Base-by-base conservation (phyloP, 2,329 filamentous ascomycete genomes). In the Phialophora chinensis region DNA sequence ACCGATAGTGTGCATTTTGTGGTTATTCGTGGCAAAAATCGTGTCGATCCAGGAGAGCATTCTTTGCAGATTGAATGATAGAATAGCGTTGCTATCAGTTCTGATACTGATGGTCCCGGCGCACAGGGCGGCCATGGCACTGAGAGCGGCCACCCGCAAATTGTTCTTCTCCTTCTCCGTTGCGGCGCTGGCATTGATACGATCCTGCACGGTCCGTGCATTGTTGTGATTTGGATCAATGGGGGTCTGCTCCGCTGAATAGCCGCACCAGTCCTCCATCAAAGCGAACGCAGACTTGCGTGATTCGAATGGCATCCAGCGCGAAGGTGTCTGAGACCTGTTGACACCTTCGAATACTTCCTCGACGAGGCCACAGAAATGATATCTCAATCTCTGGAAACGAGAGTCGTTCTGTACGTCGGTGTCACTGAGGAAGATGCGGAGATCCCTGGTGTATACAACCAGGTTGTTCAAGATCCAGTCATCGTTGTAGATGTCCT, bases 231-330 rank as follows among this genome's bases (percentile, higher is more conserved):
- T 91, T 63, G 92, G 90, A 60, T 94, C 88, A 42, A 96, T 88
- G 71, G 95, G 85, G 2, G 91, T 92, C 72, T 93, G 91, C 70
- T 97, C 97, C 0, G 93, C 92, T 7, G 93, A 97, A 77, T 96
- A 97, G 2, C 95, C 95, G 76, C 95, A 99, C 96, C 96, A 99
- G 71, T 98, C 94, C 78, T 99, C 95, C 93, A 99, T 98, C 56
- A 99, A 81, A 0, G 93, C 90, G 75, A 99, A 99, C 0, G 94
- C 91, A 4, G 95, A 97, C 76, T 97, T 97, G 49, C 96, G 86
- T 12, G 93, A 92, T 77, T 99, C 95, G 74, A 99, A 99, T 0
- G 95, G 93, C 87, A 99, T 95, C 94, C 95, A 99, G 35, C 92
- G 87, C 4, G 92, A 90, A 1, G 93, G 91, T 67, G 97, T 92